Evolutionary conservation across 164 flowering plant genomes (phyloP), one percentile per base, ranked within the genome.

Genomic region (Stephania yunnanensis): DNA sequence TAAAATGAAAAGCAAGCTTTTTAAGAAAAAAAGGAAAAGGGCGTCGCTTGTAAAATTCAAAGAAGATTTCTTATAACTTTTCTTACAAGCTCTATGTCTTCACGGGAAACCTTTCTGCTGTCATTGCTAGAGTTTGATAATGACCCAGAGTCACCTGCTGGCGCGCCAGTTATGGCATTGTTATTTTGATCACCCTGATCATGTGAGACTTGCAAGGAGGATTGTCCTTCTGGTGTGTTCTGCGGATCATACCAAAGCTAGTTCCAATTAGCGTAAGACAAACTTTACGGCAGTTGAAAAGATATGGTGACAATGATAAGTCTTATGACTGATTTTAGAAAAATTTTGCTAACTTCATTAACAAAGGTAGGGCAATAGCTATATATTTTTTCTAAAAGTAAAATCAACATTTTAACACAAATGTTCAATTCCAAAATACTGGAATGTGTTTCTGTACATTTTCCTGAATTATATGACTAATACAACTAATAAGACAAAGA

Each of bases 101-200:
- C 90, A 36, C 93, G 92, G 50, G 98, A 93, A 78, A 92, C 93
- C 75, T 88, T 95, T 79, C 89, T 86, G 79, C 84, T 77, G 71
- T 91, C 98, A 86, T 87, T 89, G 87, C 92, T 89, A 70, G 97
- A 88, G 73, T 83, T 84, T 19, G 95, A 89, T 76, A 85, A 80
- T 52, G 97, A 95, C 68, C 90, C 93, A 8, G 97, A 85, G 80
- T 92, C 97, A 31, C 86, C 84, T 36, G 84, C 75, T 64, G 98
- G 91, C 77, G 85, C 87, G 73, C 91, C 97, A 70, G 81, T 46
- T 55, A 82, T 77, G 68, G 78, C 79, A 70, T 84, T 88, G 73
- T 88, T 88, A 46, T 82, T 88, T 64, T 82, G 93, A 68, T 92
- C 97, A 75, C 83, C 85, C 75, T 86, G 89, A 66, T 90, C 97